Evolutionary conservation across 1,284 basidiomycete genomes (phyloP).

Genomic region (Heliocybe sulcata): DNA sequence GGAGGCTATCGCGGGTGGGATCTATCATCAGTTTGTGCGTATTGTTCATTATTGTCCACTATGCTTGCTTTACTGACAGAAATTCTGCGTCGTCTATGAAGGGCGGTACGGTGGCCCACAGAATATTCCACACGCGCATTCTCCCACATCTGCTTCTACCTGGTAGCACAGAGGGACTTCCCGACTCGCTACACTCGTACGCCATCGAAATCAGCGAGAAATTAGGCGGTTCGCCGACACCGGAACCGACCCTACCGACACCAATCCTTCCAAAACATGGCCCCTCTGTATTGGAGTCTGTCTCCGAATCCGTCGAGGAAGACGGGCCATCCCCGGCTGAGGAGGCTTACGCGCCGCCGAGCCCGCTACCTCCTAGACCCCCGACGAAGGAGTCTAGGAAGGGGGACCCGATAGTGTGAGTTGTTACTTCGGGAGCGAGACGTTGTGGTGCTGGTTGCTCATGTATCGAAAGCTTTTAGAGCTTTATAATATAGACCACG

Average conservation of each 20-base stretch:
- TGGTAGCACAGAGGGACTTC: conserved; percentile 37
- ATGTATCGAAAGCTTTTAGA: not conserved
- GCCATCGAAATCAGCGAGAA: conserved; percentile 33
- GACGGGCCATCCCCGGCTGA: not conserved
- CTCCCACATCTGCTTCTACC: conserved; percentile 48
- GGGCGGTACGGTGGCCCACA: conserved; percentile 56
- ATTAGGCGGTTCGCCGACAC: conserved; percentile 35
- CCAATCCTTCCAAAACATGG: too few relatives aligned
- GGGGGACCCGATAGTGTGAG: not conserved
- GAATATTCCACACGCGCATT: conserved; percentile 60
- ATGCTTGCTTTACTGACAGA: conserved; percentile 57
- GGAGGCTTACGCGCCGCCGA: not conserved
- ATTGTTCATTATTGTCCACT: not conserved
- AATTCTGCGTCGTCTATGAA: conserved; percentile 15
- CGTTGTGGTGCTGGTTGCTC: not conserved
- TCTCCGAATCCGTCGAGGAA: not conserved
- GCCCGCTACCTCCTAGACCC: not conserved
- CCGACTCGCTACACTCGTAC: conserved; percentile 41
- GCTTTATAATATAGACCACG: not conserved
- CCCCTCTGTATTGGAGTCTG: too few relatives aligned
- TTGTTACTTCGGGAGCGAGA: not conserved
- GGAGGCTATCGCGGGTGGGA: conserved; percentile 67
- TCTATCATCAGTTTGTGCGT: conserved; percentile 72
- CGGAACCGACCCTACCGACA: too few relatives aligned
- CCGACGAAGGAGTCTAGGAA: not conserved